These are phyloP conservation scores for Amanita polypyramis DNA, from an alignment of 768 basidiomycete genomes.

Conservation along the genomic window DNA sequence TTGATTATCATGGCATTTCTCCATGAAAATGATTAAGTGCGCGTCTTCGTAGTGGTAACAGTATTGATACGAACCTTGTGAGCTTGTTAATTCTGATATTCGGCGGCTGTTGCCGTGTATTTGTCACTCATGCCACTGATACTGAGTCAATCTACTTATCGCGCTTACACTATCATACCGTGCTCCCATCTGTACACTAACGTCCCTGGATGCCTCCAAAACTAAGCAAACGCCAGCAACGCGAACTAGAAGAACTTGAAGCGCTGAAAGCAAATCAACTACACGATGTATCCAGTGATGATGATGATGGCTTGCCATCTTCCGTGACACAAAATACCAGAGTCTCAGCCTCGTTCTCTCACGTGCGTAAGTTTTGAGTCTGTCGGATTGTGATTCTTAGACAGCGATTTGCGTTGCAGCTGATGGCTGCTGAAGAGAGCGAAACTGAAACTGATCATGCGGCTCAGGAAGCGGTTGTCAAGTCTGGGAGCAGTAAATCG, in stretches of 20 bases:
- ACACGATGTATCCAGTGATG: constrained; percentile 24
- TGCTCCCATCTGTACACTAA: not conserved
- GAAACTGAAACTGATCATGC: constrained; percentile 11
- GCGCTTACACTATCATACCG: no score
- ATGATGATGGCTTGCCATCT: constrained; percentile 11
- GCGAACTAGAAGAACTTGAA: constrained; percentile 74
- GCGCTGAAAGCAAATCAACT: constrained; percentile 28
- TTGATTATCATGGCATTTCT: not conserved
- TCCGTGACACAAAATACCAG: constrained; percentile 6
- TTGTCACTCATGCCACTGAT: no score
- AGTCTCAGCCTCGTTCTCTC: constrained; percentile 4
- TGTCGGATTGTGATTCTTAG: no score
- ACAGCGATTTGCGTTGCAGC: not conserved
- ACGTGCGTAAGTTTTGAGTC: not conserved
- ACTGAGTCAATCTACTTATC: no score
- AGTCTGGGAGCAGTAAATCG: constrained; percentile 23
- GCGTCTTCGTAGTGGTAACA: not conserved
- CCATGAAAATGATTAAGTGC: not conserved
- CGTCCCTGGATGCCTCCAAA: constrained; percentile 48
- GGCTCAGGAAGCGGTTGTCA: constrained; percentile 17
- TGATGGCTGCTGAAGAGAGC: constrained; percentile 1
- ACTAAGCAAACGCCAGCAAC: constrained; percentile 77
- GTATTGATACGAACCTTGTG: not conserved
- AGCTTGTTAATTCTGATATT: no score
- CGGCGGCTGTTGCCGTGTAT: no score